A percentile compares a stretch with the other conserved stretches of the same genome.
These are phyloP conservation scores for Chiua virens DNA, from an alignment of 768 basidiomycete genomes.

Conservation along the genomic window DNA sequence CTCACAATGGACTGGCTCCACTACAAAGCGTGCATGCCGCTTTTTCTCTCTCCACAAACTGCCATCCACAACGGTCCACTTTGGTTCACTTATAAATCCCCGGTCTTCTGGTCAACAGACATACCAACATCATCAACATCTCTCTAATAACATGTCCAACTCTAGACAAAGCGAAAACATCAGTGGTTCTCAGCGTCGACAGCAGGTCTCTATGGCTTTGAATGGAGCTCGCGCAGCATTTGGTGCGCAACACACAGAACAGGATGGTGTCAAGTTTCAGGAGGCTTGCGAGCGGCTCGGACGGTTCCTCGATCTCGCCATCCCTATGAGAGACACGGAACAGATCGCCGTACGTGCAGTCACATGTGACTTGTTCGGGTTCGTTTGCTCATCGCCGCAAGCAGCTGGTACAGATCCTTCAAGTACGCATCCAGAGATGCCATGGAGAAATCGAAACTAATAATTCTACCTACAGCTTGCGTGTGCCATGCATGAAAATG, in stretches of 20 bases:
- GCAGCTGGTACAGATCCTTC: constrained; percentile 19
- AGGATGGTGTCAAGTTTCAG: constrained; percentile 7
- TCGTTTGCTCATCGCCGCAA: background rate
- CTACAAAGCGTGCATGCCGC: background rate
- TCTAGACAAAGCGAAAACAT: background rate
- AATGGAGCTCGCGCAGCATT: constrained; percentile 13
- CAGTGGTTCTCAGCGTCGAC: background rate
- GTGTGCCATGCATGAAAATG: constrained; percentile 24
- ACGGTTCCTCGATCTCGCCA: constrained; percentile 9
- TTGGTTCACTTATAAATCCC: constrained; percentile 9
- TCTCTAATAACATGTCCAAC: constrained; percentile 12
- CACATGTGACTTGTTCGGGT: background rate
- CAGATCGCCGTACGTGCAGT: constrained; percentile 12
- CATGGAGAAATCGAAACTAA: background rate
- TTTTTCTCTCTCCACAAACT: background rate
- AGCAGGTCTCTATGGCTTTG: constrained; percentile 3
- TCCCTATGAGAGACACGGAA: background rate
- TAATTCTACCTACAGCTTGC: constrained; percentile 13
- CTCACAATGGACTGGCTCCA: too few relatives aligned
- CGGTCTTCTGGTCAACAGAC: background rate
- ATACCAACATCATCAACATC: background rate
- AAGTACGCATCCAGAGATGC: constrained; percentile 8
- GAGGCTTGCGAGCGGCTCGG: constrained; percentile 10
- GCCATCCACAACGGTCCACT: constrained; percentile 3
- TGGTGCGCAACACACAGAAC: constrained; percentile 10